phyloP scores from a whole-genome alignment of 2,329 filamentous ascomycete genomes.

The Cladosporium sp. region DNA sequence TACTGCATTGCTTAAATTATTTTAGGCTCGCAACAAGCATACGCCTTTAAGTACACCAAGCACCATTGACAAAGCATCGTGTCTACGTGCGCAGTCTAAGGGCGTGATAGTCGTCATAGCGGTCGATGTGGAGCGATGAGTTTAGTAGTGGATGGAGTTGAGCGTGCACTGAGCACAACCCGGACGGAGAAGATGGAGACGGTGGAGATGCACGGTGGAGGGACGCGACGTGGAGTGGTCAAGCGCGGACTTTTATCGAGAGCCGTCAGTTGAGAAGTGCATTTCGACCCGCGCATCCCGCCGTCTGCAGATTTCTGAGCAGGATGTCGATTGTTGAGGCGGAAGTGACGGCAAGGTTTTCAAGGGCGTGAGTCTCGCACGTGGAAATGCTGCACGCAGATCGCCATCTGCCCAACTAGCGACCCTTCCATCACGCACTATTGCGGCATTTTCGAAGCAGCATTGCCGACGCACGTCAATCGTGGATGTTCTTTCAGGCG shows the following conservation, averaged over 20 bases:
- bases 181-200: not conserved
- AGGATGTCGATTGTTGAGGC: not conserved
- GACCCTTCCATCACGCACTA: no score
- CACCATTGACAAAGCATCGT: not conserved
- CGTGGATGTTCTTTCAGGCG: no score
- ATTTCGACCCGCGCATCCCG: not conserved
- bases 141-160: conserved; percentile 8
- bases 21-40: no score
- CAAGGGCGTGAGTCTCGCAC: not conserved
- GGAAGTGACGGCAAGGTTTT: not conserved
- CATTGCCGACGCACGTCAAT: no score
- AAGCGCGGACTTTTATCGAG: conserved; percentile 5
- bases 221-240: not conserved
- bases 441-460: no score
- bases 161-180: not conserved
- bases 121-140: conserved; percentile 2
- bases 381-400: no score
- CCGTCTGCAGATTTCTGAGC: not conserved
- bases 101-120: conserved; percentile 1
- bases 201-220: not conserved
- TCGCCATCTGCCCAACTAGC: no score
- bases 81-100: not conserved
- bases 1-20: not conserved
- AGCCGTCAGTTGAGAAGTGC: not conserved
- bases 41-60: no score